Conservation (phyloP, 23 red algal genomes). For the Gracilaria domingensis region DNA sequence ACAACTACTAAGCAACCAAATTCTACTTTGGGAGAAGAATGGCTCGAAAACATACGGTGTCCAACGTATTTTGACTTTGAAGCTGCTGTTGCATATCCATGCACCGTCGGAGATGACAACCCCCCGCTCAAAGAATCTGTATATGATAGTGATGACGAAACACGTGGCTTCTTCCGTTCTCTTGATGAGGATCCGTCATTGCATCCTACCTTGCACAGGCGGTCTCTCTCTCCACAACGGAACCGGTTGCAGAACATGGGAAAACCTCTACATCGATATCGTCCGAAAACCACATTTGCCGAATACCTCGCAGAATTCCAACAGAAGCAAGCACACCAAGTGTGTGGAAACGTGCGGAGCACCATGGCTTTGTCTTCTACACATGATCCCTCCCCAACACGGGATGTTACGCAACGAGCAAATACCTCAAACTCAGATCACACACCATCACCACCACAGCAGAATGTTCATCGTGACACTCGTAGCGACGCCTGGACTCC, state of each 20-base stretch:
- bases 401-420: neutral
- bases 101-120: constrained; percentile 42
- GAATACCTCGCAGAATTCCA: constrained; percentile 49
- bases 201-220: constrained; percentile 44
- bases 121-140: constrained; percentile 60
- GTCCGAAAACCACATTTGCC: constrained; percentile 52
- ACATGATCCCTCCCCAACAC: neutral
- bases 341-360: neutral
- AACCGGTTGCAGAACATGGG: constrained; percentile 35
- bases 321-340: neutral
- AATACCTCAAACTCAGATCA: neutral
- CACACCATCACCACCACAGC: constrained; percentile 15
- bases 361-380: neutral
- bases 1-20: neutral
- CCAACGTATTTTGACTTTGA: constrained; percentile 64
- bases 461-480: neutral
- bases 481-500: neutral
- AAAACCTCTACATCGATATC: constrained; percentile 41
- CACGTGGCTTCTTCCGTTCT: constrained; percentile 42
- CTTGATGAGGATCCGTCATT: constrained; percentile 9
- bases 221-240: constrained; percentile 20
- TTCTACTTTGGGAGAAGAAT: constrained; percentile 36
- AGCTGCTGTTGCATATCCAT: constrained; percentile 39
- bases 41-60: constrained; percentile 45
- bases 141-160: constrained; percentile 72